Conservation (phyloP, 1,284 basidiomycete genomes). For the Sutorius eximius region DNA sequence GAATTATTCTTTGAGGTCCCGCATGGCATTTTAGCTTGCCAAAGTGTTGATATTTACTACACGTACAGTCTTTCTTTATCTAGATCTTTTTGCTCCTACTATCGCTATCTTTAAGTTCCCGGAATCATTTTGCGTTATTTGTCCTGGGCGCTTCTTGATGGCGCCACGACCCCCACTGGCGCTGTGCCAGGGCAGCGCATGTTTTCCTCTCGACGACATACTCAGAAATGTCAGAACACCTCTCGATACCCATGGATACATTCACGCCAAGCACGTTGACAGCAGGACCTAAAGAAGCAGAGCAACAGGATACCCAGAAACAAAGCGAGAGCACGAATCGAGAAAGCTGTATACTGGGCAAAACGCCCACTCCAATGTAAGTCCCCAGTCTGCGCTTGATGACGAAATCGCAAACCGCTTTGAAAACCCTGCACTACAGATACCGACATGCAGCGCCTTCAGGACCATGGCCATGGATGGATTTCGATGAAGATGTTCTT, state of each 20-base stretch:
- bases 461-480: conserved; percentile 38
- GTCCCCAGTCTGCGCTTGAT: not conserved
- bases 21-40: too few species aligned
- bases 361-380: conserved; percentile 28
- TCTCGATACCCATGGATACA: conserved; percentile 23
- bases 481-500: conserved; percentile 34
- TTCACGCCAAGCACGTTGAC: not conserved
- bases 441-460: conserved; percentile 36
- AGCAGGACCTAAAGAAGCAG: not conserved
- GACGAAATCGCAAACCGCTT: not conserved
- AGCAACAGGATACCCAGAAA: not conserved
- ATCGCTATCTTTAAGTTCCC: not conserved
- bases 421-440: conserved; percentile 10
- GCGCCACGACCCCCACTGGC: not conserved
- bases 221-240: conserved; percentile 16
- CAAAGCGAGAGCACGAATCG: not conserved
- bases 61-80: not conserved
- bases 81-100: not conserved
- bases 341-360: conserved; percentile 7
- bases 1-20: too few species aligned
- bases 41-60: too few species aligned
- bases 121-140: conserved; percentile 5
- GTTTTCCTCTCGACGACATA: not conserved
- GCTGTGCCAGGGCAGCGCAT: conserved; percentile 1
- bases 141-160: conserved; percentile 12